phyloP scores from a whole-genome alignment of 306 rosid genomes.

The Cucurbita maxima region DNA sequence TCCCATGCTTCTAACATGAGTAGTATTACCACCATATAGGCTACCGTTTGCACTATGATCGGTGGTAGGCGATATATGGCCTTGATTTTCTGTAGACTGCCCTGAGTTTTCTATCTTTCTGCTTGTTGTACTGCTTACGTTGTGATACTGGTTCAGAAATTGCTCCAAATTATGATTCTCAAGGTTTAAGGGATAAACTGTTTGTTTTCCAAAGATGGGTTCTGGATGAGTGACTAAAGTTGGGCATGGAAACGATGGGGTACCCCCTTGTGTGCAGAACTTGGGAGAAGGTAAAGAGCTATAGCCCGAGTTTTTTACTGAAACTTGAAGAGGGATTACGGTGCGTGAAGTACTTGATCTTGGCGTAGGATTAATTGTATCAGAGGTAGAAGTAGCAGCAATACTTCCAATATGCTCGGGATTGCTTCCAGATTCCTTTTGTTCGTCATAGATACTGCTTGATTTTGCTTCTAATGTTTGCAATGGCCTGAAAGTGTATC shows the following conservation, averaged over 20 bases:
- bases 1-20: slow-evolving; percentile 42
- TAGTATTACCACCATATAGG: slow-evolving; percentile 50
- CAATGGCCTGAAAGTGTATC: slow-evolving; percentile 55
- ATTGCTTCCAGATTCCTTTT: slow-evolving; percentile 30
- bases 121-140: slow-evolving; percentile 17
- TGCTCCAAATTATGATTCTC: slow-evolving; percentile 38
- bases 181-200: slow-evolving; percentile 34
- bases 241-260: slow-evolving; percentile 31
- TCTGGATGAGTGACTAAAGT: slow-evolving; percentile 31
- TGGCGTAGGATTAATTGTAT: slow-evolving; percentile 22
- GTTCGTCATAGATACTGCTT: slow-evolving; percentile 22
- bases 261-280: slow-evolving; percentile 36
- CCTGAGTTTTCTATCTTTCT: slow-evolving; percentile 30
- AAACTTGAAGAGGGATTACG: slow-evolving; percentile 40
- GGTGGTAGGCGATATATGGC: slow-evolving; percentile 43
- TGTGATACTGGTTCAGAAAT: slow-evolving; percentile 15
- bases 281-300: slow-evolving; percentile 43
- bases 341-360: slow-evolving; percentile 32
- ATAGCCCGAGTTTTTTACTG: slow-evolving; percentile 44
- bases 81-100: slow-evolving; percentile 35
- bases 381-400: slow-evolving; percentile 27
- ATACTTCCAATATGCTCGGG: slow-evolving; percentile 19
- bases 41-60: slow-evolving; percentile 67
- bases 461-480: slow-evolving; percentile 25
- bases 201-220: slow-evolving; percentile 34